Percentiles rank a stretch among this genome's conserved stretches.
These are phyloP conservation scores for Cladobotryum protrusum DNA, from an alignment of 2,329 filamentous ascomycete species.

Conservation along the genomic window DNA sequence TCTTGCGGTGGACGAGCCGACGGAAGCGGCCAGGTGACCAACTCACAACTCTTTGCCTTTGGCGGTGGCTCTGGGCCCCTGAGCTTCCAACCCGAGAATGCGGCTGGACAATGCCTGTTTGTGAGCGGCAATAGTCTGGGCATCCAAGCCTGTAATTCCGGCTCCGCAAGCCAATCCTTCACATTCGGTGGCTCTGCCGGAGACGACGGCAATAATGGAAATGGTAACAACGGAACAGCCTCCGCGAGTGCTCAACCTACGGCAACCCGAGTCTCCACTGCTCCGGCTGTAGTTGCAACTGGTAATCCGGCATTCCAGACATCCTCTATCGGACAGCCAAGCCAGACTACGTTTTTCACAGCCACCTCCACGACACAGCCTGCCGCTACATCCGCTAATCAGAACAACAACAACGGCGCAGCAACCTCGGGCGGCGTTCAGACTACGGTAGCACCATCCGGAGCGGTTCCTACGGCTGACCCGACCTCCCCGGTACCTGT, in stretches of 20 bases:
- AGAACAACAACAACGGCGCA: not conserved
- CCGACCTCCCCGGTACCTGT: constrained; percentile 41
- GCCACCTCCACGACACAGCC: not conserved
- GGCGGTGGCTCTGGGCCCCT: constrained; percentile 36
- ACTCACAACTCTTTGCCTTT: constrained; percentile 48
- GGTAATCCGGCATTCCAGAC: too few relatives aligned
- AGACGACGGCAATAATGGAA: not conserved
- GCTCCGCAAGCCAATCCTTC: constrained; percentile 39
- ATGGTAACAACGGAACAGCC: not conserved
- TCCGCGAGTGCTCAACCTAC: not conserved
- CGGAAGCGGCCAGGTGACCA: constrained; percentile 43
- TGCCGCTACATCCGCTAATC: not conserved
- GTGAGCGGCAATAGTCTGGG: constrained; percentile 38
- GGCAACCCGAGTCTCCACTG: not conserved
- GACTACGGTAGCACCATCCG: too few relatives aligned
- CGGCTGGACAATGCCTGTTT: constrained; percentile 40
- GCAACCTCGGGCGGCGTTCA: not conserved
- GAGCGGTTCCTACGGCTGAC: constrained; percentile 19
- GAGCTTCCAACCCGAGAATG: constrained; percentile 39
- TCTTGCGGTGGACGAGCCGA: constrained; percentile 54
- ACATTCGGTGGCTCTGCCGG: constrained; percentile 17
- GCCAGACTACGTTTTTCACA: not conserved
- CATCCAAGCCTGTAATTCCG: constrained; percentile 35
- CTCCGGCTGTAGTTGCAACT: too few relatives aligned
- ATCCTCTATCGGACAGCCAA: not conserved